phyloP scores from a whole-genome alignment of 306 rosid genomes.

The peach (Prunus persica) region Prunus_persica_NCBIv2 NC_034010.1:15655501-15656000 shows the following conservation, averaged over 20 bases:
- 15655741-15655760: slow-evolving; percentile 62
- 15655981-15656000: background rate
- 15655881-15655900: slow-evolving; percentile 76
- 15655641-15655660: too few species aligned
- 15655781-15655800: slow-evolving; percentile 22
- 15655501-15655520: slow-evolving; percentile 64
- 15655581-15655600: background rate
- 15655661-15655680: too few species aligned
- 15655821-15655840: slow-evolving; percentile 55
- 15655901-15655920: slow-evolving; percentile 93
- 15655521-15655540: slow-evolving; percentile 72
- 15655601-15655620: background rate
- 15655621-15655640: background rate
- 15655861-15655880: slow-evolving; percentile 76
- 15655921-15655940: slow-evolving; percentile 77
- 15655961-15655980: slow-evolving; percentile 12
- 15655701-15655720: slow-evolving; percentile 81
- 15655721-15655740: slow-evolving; percentile 73
- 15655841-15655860: slow-evolving; percentile 75
- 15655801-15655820: slow-evolving; percentile 16
- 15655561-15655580: background rate
- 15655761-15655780: slow-evolving; percentile 34
- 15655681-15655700: slow-evolving; percentile 61
- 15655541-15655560: slow-evolving; percentile 44
- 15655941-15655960: slow-evolving; percentile 67